Percentiles rank a stretch among this genome's conserved stretches.
phyloP scores from a whole-genome alignment of 352 stramenopile species.

The Phytopythium boreale region DNA sequence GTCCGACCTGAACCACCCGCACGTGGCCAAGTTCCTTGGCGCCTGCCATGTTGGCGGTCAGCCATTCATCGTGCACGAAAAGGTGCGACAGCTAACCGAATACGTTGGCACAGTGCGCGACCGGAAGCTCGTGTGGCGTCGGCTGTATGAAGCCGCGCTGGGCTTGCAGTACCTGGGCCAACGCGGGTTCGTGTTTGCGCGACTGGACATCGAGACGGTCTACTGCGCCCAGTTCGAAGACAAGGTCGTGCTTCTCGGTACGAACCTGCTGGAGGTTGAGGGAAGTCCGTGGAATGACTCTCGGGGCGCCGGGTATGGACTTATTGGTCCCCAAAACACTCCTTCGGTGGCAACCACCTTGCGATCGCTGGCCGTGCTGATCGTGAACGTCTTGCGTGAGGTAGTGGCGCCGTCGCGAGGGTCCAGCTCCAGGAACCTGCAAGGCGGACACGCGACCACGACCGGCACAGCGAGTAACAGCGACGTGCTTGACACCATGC shows the following conservation, averaged over 20 bases:
- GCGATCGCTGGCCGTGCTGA: too few species aligned
- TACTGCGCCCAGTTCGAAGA: neutral
- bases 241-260: conserved; percentile 10
- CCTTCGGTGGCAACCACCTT: too few species aligned
- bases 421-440: too few species aligned
- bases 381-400: too few species aligned
- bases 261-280: too few species aligned
- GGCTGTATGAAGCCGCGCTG: neutral
- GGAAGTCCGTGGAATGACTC: too few species aligned
- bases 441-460: too few species aligned
- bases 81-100: neutral
- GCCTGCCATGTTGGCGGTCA: conserved; percentile 13
- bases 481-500: too few species aligned
- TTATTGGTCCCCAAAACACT: too few species aligned
- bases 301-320: too few species aligned
- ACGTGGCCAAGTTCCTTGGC: conserved; percentile 14
- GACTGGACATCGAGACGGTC: neutral
- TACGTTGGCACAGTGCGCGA: neutral
- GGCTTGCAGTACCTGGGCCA: neutral
- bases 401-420: too few species aligned
- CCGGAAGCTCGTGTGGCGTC: neutral
- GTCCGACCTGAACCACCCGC: conserved; percentile 8
- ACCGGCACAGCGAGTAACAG: too few species aligned
- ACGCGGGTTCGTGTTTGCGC: neutral
- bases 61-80: conserved; percentile 5